These are phyloP conservation scores for Solanum virginianum DNA, from an alignment of 257 asterid species.

Conservation along the genomic window DNA sequence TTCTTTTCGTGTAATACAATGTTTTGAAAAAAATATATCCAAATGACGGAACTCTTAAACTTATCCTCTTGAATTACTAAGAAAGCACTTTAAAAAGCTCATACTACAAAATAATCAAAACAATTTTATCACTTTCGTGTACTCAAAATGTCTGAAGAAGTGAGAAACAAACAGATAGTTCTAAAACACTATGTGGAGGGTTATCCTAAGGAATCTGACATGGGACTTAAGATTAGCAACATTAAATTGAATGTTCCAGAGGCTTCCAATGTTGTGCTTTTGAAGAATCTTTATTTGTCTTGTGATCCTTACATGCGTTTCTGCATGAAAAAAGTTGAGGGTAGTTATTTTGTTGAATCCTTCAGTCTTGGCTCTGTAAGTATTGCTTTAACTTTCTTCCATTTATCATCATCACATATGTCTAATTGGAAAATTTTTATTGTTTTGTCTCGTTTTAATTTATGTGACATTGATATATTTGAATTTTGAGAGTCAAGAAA, in stretches of 20 bases:
- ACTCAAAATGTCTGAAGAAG: neutral
- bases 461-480: too few relatives aligned
- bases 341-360: neutral
- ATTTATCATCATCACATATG: too few relatives aligned
- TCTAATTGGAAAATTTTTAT: neutral
- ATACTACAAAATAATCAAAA: too few relatives aligned
- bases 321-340: slow-evolving; percentile 11
- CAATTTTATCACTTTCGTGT: too few relatives aligned
- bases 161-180: neutral
- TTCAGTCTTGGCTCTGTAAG: slow-evolving; percentile 5
- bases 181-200: neutral
- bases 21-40: too few relatives aligned
- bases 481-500: neutral
- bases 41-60: too few relatives aligned
- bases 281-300: slow-evolving; percentile 37
- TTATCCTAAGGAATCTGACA: slow-evolving; percentile 1
- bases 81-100: too few relatives aligned
- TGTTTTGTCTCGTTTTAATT: too few relatives aligned
- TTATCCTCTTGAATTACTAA: too few relatives aligned
- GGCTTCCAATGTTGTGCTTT: slow-evolving; percentile 20
- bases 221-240: neutral
- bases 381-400: too few relatives aligned
- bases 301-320: slow-evolving; percentile 38
- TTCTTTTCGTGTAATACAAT: too few relatives aligned
- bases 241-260: neutral